Evolutionary conservation across 2,329 filamentous ascomycete genomes (phyloP).

Genomic region (Aspergillus fumigatiaffinis): DNA sequence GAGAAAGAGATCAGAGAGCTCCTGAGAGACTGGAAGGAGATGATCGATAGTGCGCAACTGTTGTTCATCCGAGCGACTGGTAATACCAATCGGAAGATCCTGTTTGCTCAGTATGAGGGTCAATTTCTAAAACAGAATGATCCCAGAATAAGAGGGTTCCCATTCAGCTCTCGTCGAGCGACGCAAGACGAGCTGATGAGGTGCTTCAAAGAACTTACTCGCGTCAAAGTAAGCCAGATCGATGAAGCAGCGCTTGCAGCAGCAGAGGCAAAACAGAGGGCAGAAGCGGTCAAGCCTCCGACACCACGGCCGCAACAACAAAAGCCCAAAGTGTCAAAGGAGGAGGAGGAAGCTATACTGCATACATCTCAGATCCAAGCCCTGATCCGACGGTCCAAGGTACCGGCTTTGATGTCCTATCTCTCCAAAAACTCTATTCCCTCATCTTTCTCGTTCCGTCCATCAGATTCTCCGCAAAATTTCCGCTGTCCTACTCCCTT

Average conservation of each 20-base stretch:
- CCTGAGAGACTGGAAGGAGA: constrained; percentile 75
- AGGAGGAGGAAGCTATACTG: constrained; percentile 74
- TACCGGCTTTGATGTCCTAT: constrained; percentile 81
- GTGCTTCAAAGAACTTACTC: constrained; percentile 87
- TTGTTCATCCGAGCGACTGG: constrained; percentile 89
- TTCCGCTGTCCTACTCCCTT: constrained; percentile 79
- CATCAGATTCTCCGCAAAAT: constrained; percentile 61
- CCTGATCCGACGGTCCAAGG: constrained; percentile 82
- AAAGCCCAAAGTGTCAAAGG: constrained; percentile 66
- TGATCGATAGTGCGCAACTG: constrained; percentile 80
- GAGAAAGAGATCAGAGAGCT: constrained; percentile 82
- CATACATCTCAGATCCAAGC: constrained; percentile 89
- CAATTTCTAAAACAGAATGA: constrained; percentile 80
- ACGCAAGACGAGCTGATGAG: constrained; percentile 95
- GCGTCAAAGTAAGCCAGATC: constrained; percentile 79
- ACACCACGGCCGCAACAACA: constrained; percentile 31
- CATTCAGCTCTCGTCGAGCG: constrained; percentile 85
- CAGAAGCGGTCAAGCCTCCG: constrained; percentile 33
- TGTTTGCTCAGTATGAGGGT: constrained; percentile 88
- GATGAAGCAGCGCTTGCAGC: constrained; percentile 60
- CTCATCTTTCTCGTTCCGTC: constrained; percentile 71
- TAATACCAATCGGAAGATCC: constrained; percentile 74
- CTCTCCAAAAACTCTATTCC: constrained; percentile 70
- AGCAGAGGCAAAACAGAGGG: constrained; percentile 44
- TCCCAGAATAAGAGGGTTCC: constrained; percentile 76